Conservation (phyloP, 208 protist species). For the Leishmania tropica region DNA sequence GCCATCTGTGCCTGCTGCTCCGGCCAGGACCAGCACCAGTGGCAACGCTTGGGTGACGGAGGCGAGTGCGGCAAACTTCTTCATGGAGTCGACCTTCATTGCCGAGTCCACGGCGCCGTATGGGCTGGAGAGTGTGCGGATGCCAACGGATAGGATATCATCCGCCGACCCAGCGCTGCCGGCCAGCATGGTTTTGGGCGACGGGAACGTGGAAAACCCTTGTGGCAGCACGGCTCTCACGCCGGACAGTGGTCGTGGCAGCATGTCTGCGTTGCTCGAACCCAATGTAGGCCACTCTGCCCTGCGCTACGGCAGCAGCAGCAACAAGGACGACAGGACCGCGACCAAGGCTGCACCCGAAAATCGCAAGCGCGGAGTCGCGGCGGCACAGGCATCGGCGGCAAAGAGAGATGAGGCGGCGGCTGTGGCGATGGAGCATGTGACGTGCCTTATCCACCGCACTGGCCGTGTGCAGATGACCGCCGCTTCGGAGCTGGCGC, state of each 20-base stretch:
- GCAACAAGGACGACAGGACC: neutral
- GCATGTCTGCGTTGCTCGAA: neutral
- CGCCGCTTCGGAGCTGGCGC: slow-evolving; percentile 10
- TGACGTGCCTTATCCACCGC: slow-evolving; percentile 18
- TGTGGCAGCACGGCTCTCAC: neutral
- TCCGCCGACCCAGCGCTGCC: neutral
- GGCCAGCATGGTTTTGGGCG: neutral
- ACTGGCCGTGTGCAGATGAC: slow-evolving; percentile 22
- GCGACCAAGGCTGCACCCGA: neutral
- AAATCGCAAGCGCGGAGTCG: neutral
- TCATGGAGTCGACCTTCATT: slow-evolving; percentile 35
- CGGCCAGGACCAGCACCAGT: too few relatives aligned
- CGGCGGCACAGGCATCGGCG: neutral
- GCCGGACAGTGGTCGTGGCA: neutral
- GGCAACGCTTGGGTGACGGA: slow-evolving; percentile 21
- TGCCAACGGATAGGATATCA: neutral
- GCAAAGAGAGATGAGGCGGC: neutral
- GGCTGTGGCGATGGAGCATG: slow-evolving; percentile 18
- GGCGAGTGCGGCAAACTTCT: slow-evolving; percentile 29
- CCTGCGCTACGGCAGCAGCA: neutral
- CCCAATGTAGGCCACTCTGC: neutral
- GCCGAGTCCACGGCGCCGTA: slow-evolving; percentile 25
- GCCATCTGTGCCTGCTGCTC: neutral
- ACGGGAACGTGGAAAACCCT: neutral
- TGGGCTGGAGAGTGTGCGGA: slow-evolving; percentile 11